These are phyloP conservation scores for Aspergillus conjunctus DNA, from an alignment of 495 filamentous ascomycete species.

Conservation along the genomic window DNA sequence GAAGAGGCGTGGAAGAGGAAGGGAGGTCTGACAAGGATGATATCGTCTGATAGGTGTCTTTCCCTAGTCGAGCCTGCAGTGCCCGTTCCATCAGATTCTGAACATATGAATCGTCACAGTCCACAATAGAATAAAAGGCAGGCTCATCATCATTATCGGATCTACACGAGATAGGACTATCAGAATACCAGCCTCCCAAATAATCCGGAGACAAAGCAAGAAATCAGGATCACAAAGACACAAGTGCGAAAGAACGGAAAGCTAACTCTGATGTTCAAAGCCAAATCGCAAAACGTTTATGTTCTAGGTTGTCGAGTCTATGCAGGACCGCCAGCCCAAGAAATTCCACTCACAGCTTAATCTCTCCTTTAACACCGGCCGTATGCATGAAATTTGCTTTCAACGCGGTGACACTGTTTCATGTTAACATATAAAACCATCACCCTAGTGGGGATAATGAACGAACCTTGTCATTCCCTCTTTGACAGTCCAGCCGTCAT, in stretches of 20 bases:
- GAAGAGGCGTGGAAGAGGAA: conserved; percentile 48
- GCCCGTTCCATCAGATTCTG: conserved; percentile 78
- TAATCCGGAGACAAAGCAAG: conserved; percentile 17
- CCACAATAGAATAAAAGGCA: conserved; percentile 70
- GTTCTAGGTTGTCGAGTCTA: conserved; percentile 25
- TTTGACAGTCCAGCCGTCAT: conserved; percentile 93
- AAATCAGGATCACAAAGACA: conserved; percentile 19
- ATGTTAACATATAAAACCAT: conserved; percentile 21
- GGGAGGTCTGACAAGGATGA: conserved; percentile 47
- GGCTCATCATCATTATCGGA: conserved; percentile 40
- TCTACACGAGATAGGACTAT: conserved; percentile 45
- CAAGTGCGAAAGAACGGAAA: conserved; percentile 27
- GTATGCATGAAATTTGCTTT: conserved; percentile 91
- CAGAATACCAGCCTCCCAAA: conserved; percentile 36
- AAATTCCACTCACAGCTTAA: conserved; percentile 82
- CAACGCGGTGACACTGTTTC: conserved; percentile 77
- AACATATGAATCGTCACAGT: conserved; percentile 85
- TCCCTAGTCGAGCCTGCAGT: conserved; percentile 62
- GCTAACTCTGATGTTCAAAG: conserved; percentile 37
- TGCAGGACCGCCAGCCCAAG: conserved; percentile 30
- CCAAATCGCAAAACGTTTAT: conserved; percentile 31
- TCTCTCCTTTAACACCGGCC: conserved; percentile 67
- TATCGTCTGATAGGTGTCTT: conserved; percentile 44
- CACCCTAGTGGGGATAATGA: neutral
- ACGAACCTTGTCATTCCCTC: conserved; percentile 84